These are phyloP conservation scores for Aspergillus transmontanensis DNA, from an alignment of 2,329 filamentous ascomycete genomes.

Conservation along the genomic window DNA sequence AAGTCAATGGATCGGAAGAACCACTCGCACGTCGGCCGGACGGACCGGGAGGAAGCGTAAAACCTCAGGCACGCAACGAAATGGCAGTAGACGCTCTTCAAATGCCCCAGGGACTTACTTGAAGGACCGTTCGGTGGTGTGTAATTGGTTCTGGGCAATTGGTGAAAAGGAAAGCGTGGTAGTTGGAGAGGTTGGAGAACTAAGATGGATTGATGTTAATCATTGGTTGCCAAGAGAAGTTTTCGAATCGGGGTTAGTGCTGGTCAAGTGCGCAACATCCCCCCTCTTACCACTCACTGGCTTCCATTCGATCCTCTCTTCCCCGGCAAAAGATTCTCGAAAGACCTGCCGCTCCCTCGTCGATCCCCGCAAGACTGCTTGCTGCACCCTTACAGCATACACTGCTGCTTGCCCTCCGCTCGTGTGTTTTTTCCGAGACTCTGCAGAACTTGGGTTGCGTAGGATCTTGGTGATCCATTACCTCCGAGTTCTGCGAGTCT, in stretches of 20 bases:
- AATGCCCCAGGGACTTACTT: too few species aligned
- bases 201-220: neutral
- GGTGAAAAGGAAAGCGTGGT: neutral
- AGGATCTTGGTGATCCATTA: constrained; percentile 23
- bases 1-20: neutral
- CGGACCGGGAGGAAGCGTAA: constrained; percentile 1
- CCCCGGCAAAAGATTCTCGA: constrained; percentile 29
- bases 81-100: neutral
- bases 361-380: constrained; percentile 4
- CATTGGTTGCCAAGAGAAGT: constrained; percentile 27
- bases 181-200: neutral
- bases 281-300: constrained; percentile 27
- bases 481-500: constrained; percentile 35
- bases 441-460: constrained; percentile 29
- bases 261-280: constrained; percentile 28
- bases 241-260: constrained; percentile 26
- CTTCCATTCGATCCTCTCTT: constrained; percentile 29
- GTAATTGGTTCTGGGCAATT: neutral
- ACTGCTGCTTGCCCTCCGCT: constrained; percentile 2
- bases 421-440: constrained; percentile 14
- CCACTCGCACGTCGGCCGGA: neutral
- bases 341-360: constrained; percentile 13
- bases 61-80: neutral
- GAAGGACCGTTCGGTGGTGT: neutral
- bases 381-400: neutral